These are phyloP conservation scores for Lepraria neglecta DNA, from an alignment of 495 filamentous ascomycete species.

Conservation along the genomic window DNA sequence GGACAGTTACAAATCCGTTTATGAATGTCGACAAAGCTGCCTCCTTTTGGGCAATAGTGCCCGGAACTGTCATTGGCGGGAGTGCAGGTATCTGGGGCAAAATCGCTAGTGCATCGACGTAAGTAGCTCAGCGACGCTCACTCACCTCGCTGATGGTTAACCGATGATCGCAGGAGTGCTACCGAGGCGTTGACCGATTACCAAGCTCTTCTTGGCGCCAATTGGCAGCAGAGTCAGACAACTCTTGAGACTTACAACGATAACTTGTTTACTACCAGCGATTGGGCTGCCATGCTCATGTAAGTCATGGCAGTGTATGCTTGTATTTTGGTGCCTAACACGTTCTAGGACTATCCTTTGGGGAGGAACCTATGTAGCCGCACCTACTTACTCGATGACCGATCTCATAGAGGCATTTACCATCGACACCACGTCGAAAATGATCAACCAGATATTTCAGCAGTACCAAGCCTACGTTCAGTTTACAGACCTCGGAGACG, in stretches of 20 bases:
- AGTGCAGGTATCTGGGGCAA: not conserved
- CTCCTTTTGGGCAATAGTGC: not conserved
- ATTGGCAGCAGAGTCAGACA: not conserved
- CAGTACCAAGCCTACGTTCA: not conserved
- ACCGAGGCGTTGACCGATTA: not conserved
- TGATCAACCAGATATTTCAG: conserved; percentile 9
- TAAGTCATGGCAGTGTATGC: not conserved
- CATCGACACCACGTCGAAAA: not conserved
- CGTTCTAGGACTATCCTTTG: not conserved
- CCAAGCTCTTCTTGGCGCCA: not conserved
- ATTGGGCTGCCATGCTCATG: conserved; percentile 2
- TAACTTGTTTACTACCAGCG: not conserved
- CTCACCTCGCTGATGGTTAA: not conserved
- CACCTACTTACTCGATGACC: not conserved
- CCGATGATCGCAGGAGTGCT: not conserved
- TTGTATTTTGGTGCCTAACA: not conserved
- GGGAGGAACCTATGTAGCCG: not conserved
- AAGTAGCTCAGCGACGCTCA: not conserved
- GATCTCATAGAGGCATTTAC: not conserved
- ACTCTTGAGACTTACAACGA: not conserved
- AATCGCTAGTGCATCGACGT: not conserved
- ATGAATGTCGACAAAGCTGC: not conserved
- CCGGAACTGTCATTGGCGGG: not conserved
- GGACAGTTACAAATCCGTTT: not conserved
- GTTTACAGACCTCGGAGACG: conserved; percentile 4